Evolutionary conservation across 176 grass and related monocot species (phyloP).

Genomic region (Puccinellia tenuiflora): DNA sequence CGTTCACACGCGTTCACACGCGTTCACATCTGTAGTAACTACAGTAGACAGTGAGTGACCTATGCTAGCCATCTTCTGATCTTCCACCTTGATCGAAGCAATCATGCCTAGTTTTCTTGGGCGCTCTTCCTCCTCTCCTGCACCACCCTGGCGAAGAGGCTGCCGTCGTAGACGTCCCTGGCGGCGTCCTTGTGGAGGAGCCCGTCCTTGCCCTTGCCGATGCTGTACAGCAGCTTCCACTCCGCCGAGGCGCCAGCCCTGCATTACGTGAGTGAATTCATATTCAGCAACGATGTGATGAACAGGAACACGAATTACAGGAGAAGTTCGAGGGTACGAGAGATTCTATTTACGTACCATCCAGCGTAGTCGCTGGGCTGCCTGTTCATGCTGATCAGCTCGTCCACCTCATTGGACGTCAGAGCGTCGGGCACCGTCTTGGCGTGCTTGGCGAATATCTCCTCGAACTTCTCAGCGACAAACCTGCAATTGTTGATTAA

Average conservation of each 20-base stretch:
- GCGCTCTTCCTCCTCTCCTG: neutral
- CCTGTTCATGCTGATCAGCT: conserved; percentile 53
- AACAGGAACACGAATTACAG: neutral
- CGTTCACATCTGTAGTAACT: neutral
- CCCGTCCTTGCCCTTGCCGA: conserved; percentile 75
- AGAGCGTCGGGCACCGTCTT: conserved; percentile 50
- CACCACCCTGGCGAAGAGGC: conserved; percentile 53
- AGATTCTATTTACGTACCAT: conserved; percentile 27
- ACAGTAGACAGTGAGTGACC: neutral
- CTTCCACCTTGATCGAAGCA: neutral
- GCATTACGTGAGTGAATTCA: neutral
- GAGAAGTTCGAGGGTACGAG: neutral
- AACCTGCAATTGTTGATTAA: conserved; percentile 33
- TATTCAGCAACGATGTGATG: neutral
- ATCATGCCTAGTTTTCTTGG: conserved; percentile 4
- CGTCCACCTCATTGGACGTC: conserved; percentile 49
- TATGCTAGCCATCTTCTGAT: too few species aligned
- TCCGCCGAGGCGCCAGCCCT: conserved; percentile 46
- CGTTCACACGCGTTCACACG: conserved; percentile 26
- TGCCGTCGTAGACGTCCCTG: conserved; percentile 60
- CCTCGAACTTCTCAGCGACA: conserved; percentile 63
- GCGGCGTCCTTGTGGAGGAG: conserved; percentile 60
- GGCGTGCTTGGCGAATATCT: conserved; percentile 63
- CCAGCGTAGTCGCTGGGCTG: conserved; percentile 39
- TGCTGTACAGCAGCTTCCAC: conserved; percentile 53